Conservation (phyloP, 129 eudicot genomes). For the Pittosporum tobira region DNA sequence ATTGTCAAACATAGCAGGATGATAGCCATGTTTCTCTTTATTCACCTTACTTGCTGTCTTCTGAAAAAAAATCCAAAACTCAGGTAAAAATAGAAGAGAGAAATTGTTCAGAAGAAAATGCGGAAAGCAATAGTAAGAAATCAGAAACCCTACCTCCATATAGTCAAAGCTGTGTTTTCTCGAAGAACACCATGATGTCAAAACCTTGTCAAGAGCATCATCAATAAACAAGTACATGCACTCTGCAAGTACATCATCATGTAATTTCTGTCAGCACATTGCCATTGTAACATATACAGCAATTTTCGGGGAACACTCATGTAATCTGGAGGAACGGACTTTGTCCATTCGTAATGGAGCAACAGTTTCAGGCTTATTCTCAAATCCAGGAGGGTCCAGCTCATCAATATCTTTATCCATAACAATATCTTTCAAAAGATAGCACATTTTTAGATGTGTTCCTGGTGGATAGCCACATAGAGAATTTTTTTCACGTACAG, state of each 20-base stretch:
- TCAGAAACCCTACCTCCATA: slow-evolving; percentile 24
- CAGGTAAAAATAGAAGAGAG: no score
- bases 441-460: slow-evolving; percentile 49
- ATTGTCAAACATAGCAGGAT: slow-evolving; percentile 27
- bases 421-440: slow-evolving; percentile 19
- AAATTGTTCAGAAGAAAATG: no score
- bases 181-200: slow-evolving; percentile 12
- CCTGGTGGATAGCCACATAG: slow-evolving; percentile 32
- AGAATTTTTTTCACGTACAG: slow-evolving; percentile 16
- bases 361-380: slow-evolving; percentile 20
- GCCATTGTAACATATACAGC: slow-evolving; percentile 40
- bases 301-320: slow-evolving; percentile 24
- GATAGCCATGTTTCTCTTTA: slow-evolving; percentile 22
- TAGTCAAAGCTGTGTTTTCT: slow-evolving; percentile 21
- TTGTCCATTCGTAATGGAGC: slow-evolving; percentile 19
- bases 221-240: slow-evolving; percentile 38
- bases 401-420: slow-evolving; percentile 26
- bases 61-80: slow-evolving; percentile 15
- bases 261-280: slow-evolving; percentile 60
- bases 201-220: slow-evolving; percentile 33
- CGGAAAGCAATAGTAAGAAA: no score
- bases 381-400: slow-evolving; percentile 34
- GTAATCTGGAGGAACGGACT: slow-evolving; percentile 26
- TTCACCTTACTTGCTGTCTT: slow-evolving; percentile 20
- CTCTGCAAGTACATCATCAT: slow-evolving; percentile 55